Conservation (phyloP, 495 filamentous ascomycete species). For the Penicillium odoratum region DNA sequence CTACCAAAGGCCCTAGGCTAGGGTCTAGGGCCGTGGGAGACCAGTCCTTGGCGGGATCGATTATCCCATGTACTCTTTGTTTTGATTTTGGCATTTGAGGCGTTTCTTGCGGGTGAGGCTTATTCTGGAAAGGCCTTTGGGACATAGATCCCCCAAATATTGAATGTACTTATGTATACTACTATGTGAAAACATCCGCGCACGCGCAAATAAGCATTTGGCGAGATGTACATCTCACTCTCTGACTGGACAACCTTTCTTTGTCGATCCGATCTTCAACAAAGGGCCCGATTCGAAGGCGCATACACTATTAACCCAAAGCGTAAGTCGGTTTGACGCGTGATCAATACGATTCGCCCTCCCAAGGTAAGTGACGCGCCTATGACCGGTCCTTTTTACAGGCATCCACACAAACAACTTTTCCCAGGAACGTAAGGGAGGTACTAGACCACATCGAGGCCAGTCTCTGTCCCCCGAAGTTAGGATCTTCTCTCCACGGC, state of each 20-base stretch:
- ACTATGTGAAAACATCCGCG: constrained; percentile 16
- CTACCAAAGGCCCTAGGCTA: not conserved
- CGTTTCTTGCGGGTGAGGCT: constrained; percentile 32
- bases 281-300: constrained; percentile 1
- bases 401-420: not conserved
- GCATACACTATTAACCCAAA: constrained; percentile 1
- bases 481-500: constrained; percentile 28
- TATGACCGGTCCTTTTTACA: constrained; percentile 16
- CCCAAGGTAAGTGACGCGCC: constrained; percentile 15
- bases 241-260: not conserved
- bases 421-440: constrained; percentile 12
- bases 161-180: constrained; percentile 14
- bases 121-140: constrained; percentile 19
- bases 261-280: not conserved
- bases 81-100: constrained; percentile 35
- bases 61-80: constrained; percentile 6
- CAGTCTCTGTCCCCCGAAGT: constrained; percentile 12
- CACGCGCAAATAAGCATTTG: not conserved
- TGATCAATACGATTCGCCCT: not conserved
- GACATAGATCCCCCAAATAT: constrained; percentile 1
- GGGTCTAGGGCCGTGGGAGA: not conserved
- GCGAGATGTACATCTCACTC: not conserved
- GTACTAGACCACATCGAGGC: constrained; percentile 17
- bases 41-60: not conserved
- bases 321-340: not conserved